Percentiles rank a stretch among this genome's conserved stretches.
phyloP scores from a whole-genome alignment of 495 filamentous ascomycete genomes.

The Neurospora sp. region DNA sequence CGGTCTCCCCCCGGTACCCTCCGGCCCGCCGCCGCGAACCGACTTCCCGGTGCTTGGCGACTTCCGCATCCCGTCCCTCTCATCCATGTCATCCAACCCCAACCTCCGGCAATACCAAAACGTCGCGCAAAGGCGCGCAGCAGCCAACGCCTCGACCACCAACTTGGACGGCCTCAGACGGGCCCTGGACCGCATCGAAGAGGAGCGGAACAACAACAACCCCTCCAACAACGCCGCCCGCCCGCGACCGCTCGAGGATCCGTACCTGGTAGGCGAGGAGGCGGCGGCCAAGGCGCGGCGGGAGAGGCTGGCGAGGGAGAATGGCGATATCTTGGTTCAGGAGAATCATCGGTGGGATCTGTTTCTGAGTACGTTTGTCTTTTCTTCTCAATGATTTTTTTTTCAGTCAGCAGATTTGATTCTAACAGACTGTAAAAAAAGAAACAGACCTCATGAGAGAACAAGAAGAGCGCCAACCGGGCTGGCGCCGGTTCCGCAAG shows the following conservation, averaged over 20 bases:
- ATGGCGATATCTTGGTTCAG: constrained; percentile 30
- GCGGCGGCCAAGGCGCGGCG: constrained; percentile 33
- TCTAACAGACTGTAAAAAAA: too few species aligned
- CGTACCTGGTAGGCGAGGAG: constrained; percentile 42
- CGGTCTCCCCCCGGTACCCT: constrained; percentile 19
- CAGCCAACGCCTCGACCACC: constrained; percentile 13
- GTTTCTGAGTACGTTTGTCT: constrained; percentile 31
- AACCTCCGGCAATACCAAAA: constrained; percentile 38
- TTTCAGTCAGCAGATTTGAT: background rate
- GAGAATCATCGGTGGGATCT: constrained; percentile 43
- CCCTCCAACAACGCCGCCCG: background rate
- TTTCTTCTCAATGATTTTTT: background rate
- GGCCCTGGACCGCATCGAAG: constrained; percentile 24
- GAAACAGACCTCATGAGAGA: constrained; percentile 41
- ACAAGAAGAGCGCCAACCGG: constrained; percentile 35
- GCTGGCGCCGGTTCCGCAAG: constrained; percentile 34
- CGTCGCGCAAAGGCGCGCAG: constrained; percentile 37
- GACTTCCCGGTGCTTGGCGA: constrained; percentile 13
- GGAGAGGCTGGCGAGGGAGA: constrained; percentile 37
- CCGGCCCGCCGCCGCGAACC: background rate
- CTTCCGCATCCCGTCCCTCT: constrained; percentile 37
- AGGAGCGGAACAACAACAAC: constrained; percentile 13
- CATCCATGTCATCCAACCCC: constrained; percentile 31
- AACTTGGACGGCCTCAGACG: constrained; percentile 16
- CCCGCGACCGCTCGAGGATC: constrained; percentile 41